These are phyloP conservation scores for Pseudogymnoascus sp. DNA, from an alignment of 2,329 filamentous ascomycete species.

Conservation along the genomic window DNA sequence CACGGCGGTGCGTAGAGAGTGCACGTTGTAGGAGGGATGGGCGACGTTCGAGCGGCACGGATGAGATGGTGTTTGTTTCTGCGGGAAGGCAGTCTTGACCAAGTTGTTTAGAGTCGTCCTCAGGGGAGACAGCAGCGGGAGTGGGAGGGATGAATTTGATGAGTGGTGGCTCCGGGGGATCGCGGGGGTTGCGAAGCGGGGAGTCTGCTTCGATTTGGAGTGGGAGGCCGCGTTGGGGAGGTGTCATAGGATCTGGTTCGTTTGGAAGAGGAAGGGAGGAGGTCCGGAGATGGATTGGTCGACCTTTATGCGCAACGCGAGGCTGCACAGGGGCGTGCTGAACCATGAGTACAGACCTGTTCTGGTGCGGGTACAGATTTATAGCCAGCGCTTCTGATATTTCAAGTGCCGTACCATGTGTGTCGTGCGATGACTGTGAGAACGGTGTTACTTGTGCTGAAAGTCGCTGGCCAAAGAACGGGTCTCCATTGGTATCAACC, in stretches of 20 bases:
- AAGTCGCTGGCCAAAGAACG: conserved; percentile 44
- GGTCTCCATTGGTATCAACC: conserved; percentile 47
- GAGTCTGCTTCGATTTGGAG: conserved; percentile 51
- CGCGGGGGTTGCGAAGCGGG: conserved; percentile 54
- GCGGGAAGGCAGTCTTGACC: conserved; percentile 47
- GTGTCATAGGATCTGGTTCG: conserved; percentile 38
- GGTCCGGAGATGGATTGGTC: neutral
- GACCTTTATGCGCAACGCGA: neutral
- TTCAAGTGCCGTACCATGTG: conserved; percentile 51
- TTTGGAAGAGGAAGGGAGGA: neutral
- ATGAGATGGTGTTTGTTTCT: conserved; percentile 23
- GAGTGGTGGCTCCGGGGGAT: conserved; percentile 42
- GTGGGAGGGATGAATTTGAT: conserved; percentile 59
- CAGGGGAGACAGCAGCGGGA: conserved; percentile 51
- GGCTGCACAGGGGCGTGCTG: conserved; percentile 17
- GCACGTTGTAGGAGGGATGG: conserved; percentile 49
- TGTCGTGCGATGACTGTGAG: conserved; percentile 52
- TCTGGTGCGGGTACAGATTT: conserved; percentile 57
- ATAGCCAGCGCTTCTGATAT: conserved; percentile 57
- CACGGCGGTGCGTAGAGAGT: conserved; percentile 29
- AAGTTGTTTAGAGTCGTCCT: conserved; percentile 44
- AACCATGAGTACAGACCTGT: conserved; percentile 55
- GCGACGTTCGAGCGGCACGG: conserved; percentile 39
- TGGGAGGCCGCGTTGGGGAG: conserved; percentile 40
- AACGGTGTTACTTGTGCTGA: conserved; percentile 55